These are phyloP conservation scores for Epichloe hybrida DNA, from an alignment of 2,329 filamentous ascomycete genomes.

Conservation along the genomic window DNA sequence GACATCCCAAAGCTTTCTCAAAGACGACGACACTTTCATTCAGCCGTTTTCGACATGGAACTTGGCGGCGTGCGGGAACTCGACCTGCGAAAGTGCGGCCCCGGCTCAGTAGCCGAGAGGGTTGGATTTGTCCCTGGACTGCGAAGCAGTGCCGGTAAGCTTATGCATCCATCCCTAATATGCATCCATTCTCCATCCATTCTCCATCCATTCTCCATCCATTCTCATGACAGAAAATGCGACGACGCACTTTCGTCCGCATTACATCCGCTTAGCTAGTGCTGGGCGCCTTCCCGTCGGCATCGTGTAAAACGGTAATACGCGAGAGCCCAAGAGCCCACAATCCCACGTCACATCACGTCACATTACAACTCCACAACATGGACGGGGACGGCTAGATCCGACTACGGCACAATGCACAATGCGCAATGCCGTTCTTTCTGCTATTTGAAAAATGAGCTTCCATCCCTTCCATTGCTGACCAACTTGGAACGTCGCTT, in stretches of 20 bases:
- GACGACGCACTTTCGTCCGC: not conserved
- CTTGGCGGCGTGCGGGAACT: constrained; percentile 31
- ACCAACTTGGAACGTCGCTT: too few relatives aligned
- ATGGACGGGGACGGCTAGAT: too few relatives aligned
- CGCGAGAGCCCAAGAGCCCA: too few relatives aligned
- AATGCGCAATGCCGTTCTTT: too few relatives aligned
- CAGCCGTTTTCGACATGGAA: constrained; percentile 3
- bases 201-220: not conserved
- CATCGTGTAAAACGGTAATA: too few relatives aligned
- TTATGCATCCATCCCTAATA: not conserved
- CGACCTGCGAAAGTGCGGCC: constrained; percentile 33
- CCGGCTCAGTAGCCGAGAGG: constrained; percentile 36
- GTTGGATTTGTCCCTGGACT: constrained; percentile 44
- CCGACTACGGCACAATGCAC: too few relatives aligned
- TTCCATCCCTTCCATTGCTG: too few relatives aligned
- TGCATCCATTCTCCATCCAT: not conserved
- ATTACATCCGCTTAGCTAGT: too few relatives aligned
- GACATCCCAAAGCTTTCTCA: not conserved
- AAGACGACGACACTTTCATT: not conserved
- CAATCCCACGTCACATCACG: too few relatives aligned
- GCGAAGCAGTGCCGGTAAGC: constrained; percentile 47
- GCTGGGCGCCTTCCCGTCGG: too few relatives aligned
- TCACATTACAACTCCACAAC: too few relatives aligned
- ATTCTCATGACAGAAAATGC: not conserved
- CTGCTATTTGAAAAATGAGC: too few relatives aligned